Conservation (phyloP, 108 stramenopile genomes). For the Craspedostauros australis region DNA sequence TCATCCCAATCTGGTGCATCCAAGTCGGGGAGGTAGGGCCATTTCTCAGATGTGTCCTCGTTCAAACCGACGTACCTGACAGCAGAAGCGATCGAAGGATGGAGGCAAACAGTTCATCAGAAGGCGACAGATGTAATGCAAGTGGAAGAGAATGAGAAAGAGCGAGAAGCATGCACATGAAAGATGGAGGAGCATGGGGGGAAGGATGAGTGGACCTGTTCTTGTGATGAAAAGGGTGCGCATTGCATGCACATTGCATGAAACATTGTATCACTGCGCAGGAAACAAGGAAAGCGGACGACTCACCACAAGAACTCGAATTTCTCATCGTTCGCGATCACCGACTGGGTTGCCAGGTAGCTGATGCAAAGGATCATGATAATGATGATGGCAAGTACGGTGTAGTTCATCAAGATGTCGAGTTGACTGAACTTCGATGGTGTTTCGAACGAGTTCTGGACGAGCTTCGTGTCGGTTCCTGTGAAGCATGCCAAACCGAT, state of each 20-base stretch:
- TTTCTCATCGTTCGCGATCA: constrained; percentile 14
- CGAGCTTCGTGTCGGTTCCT: constrained; percentile 91
- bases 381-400: constrained; percentile 74
- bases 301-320: constrained; percentile 56
- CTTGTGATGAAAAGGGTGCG: too few species aligned
- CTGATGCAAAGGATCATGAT: constrained; percentile 67
- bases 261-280: neutral
- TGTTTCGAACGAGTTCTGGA: constrained; percentile 83
- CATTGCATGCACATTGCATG: too few species aligned
- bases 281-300: neutral
- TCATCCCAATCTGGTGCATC: constrained; percentile 45
- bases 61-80: constrained; percentile 4
- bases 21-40: constrained; percentile 74
- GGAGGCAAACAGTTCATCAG: too few species aligned
- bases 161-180: too few species aligned
- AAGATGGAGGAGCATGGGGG: too few species aligned
- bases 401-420: constrained; percentile 77
- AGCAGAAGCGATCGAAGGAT: neutral
- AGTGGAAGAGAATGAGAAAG: too few species aligned
- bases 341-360: constrained; percentile 34
- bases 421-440: constrained; percentile 91
- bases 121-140: too few species aligned
- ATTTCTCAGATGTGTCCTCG: constrained; percentile 38
- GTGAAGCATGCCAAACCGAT: constrained; percentile 93
- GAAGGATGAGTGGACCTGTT: too few species aligned